Percentiles rank a stretch among this genome's conserved stretches.
Conservation (phyloP, 164 flowering plant species). For the Kingdonia uniflora region DNA sequence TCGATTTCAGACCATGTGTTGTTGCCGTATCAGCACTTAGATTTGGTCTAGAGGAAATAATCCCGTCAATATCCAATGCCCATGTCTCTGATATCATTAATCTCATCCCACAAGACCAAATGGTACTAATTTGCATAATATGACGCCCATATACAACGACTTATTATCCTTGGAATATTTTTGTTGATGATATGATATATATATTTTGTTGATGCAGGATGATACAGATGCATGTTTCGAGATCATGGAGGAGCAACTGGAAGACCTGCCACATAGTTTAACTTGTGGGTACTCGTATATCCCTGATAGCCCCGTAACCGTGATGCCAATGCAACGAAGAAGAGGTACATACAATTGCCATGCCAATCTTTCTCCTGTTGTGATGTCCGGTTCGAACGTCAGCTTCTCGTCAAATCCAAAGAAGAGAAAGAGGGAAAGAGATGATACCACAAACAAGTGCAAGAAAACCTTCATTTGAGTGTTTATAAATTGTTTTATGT, state of each 20-base stretch:
- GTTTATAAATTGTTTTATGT: no score
- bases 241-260: constrained; percentile 24
- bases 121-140: constrained; percentile 22
- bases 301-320: constrained; percentile 53
- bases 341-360: constrained; percentile 10
- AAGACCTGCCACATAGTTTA: constrained; percentile 13
- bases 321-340: constrained; percentile 17
- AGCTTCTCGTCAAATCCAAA: constrained; percentile 10
- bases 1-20: constrained; percentile 32
- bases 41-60: constrained; percentile 28
- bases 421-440: constrained; percentile 23
- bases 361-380: constrained; percentile 16
- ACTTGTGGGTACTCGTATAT: constrained; percentile 7
- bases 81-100: constrained; percentile 9
- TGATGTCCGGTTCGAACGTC: neutral
- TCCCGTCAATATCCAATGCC: constrained; percentile 16
- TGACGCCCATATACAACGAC: no score
- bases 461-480: neutral
- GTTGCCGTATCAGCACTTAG: constrained; percentile 37
- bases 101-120: constrained; percentile 25
- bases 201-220: constrained; percentile 17
- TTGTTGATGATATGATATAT: neutral
- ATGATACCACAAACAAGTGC: neutral
- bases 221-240: constrained; percentile 27
- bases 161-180: no score